Evolutionary conservation across 2,329 filamentous ascomycete species (phyloP).

Genomic region (Claviceps citrina): DNA sequence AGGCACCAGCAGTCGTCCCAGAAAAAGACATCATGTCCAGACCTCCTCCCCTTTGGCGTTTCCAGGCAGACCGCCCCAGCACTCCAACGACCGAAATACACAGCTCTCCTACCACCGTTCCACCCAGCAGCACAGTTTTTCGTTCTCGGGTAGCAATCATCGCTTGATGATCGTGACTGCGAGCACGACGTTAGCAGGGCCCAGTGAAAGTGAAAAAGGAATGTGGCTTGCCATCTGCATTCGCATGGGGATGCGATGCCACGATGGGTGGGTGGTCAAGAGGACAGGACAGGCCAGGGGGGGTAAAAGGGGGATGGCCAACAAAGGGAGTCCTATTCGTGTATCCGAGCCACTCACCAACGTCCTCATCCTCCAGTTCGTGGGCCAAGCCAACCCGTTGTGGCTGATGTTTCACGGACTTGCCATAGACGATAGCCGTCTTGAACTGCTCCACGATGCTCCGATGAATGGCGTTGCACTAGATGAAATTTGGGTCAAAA

Average conservation of each 20-base stretch:
- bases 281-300: no score
- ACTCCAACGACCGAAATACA: conserved; percentile 5
- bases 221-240: no score
- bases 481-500: conserved; percentile 18
- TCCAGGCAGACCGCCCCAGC: not conserved
- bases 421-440: conserved; percentile 87
- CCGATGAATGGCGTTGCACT: conserved; percentile 96
- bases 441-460: conserved; percentile 94
- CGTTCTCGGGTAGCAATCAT: conserved; percentile 31
- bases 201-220: no score
- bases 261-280: no score
- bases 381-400: conserved; percentile 85
- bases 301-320: no score
- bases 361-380: conserved; percentile 91
- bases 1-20: not conserved
- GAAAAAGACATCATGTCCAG: not conserved
- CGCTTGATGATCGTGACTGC: conserved; percentile 48
- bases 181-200: conserved; percentile 6
- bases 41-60: not conserved
- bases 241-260: no score
- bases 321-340: no score
- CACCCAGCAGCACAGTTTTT: conserved; percentile 1
- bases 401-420: conserved; percentile 96
- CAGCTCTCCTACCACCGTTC: not conserved
- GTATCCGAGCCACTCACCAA: conserved; percentile 47